A percentile compares a stretch with the other conserved stretches of the same genome.
Conservation (phyloP, 2,329 filamentous ascomycete genomes). For the Aspergillus texensis region DNA sequence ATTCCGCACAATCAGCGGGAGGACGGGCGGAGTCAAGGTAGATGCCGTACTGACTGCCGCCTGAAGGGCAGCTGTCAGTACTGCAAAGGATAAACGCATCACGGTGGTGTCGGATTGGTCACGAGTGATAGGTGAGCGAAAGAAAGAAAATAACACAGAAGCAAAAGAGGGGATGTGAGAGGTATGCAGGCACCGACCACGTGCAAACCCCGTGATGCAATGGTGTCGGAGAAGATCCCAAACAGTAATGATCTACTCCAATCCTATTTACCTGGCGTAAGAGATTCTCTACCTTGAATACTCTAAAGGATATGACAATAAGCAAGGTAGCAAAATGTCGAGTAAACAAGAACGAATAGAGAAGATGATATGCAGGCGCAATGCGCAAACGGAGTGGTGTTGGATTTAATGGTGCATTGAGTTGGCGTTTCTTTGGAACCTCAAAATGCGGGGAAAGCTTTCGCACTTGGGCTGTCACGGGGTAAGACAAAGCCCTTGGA, state of each 20-base stretch:
- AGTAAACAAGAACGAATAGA: neutral
- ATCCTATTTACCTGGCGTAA: neutral
- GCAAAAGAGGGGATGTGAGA: neutral
- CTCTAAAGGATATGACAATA: neutral
- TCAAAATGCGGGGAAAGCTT: slow-evolving; percentile 8
- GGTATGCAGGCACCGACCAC: neutral
- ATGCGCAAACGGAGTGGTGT: neutral
- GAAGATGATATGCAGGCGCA: neutral
- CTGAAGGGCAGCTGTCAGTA: slow-evolving; percentile 42
- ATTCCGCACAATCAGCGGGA: slow-evolving; percentile 73
- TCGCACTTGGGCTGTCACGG: neutral
- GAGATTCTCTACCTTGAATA: neutral
- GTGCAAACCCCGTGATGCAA: slow-evolving; percentile 1
- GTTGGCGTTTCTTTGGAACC: neutral
- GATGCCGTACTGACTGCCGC: slow-evolving; percentile 52
- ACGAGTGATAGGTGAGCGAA: neutral
- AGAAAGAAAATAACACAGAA: neutral
- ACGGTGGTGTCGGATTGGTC: neutral
- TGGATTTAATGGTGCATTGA: neutral
- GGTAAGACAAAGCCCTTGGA: neutral
- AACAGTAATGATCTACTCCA: slow-evolving; percentile 5
- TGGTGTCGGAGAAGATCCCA: neutral
- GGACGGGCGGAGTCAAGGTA: slow-evolving; percentile 62
- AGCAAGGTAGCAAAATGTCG: neutral
- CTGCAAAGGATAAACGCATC: slow-evolving; percentile 37